phyloP scores from a whole-genome alignment of 1,284 basidiomycete genomes.

The Papiliotrema fonsecae region DNA sequence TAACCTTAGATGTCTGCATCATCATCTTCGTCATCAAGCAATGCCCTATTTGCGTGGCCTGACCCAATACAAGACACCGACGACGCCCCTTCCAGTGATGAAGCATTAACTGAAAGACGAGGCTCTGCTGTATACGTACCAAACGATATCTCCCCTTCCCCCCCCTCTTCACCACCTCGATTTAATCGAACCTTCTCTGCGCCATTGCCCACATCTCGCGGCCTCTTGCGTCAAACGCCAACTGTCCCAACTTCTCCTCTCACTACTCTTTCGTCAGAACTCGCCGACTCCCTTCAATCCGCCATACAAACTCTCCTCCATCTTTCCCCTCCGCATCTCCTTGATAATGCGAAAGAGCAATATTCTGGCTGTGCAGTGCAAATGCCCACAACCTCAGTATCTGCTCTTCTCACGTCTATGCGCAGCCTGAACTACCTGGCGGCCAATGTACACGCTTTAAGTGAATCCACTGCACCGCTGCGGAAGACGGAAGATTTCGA shows the following conservation, averaged over 20 bases:
- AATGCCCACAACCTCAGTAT: constrained; percentile 76
- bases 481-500: constrained; percentile 51
- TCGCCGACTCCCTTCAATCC: constrained; percentile 80
- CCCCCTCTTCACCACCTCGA: constrained; percentile 1
- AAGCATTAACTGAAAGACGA: constrained; percentile 29
- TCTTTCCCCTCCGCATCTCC: constrained; percentile 77
- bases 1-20: constrained; percentile 26
- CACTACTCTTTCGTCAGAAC: constrained; percentile 54
- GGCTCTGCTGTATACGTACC: constrained; percentile 2
- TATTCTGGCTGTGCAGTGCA: constrained; percentile 79
- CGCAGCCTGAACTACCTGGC: constrained; percentile 86
- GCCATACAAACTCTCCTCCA: constrained; percentile 83
- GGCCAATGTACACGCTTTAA: constrained; percentile 55
- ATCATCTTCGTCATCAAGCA: constrained; percentile 32
- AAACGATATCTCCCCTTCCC: constrained; percentile 10
- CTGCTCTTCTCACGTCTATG: constrained; percentile 82
- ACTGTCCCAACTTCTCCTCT: neutral
- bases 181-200: constrained; percentile 36
- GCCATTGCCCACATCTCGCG: constrained; percentile 29
- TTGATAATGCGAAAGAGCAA: constrained; percentile 86
- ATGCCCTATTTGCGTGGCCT: constrained; percentile 28
- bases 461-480: neutral
- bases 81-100: constrained; percentile 37
- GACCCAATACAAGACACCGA: neutral
- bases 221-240: constrained; percentile 19